These are phyloP conservation scores for Penicillium canariense DNA, from an alignment of 495 filamentous ascomycete species.

Conservation along the genomic window DNA sequence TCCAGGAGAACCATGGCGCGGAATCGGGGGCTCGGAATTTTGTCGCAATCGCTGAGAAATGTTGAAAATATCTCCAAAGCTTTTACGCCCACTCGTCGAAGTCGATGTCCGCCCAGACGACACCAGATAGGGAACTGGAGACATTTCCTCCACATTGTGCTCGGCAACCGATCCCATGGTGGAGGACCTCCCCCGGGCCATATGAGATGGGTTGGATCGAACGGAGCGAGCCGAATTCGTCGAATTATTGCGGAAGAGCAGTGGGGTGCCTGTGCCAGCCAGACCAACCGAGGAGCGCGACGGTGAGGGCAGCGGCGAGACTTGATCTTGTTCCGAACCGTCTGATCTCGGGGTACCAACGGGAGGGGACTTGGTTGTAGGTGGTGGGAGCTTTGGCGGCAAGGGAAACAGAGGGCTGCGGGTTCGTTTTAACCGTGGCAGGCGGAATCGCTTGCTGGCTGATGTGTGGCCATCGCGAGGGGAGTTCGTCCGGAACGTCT, in stretches of 20 bases:
- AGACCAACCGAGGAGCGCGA: conserved; percentile 51
- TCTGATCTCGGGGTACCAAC: conserved; percentile 27
- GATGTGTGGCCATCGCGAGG: conserved; percentile 30
- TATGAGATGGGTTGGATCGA: conserved; percentile 64
- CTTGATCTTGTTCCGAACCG: conserved; percentile 33
- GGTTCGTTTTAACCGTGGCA: conserved; percentile 79
- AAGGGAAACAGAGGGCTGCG: conserved; percentile 86
- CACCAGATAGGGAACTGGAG: conserved; percentile 54
- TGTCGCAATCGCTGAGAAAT: conserved; percentile 71
- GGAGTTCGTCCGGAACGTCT: conserved; percentile 42
- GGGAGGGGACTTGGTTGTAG: conserved; percentile 22
- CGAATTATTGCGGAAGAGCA: conserved; percentile 59
- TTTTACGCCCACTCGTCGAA: conserved; percentile 80
- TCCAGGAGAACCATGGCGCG: conserved; percentile 56
- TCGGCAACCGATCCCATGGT: conserved; percentile 75
- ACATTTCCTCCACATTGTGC: conserved; percentile 51
- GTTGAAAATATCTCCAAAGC: conserved; percentile 83
- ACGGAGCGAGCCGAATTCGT: conserved; percentile 66
- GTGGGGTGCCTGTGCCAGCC: conserved; percentile 34
- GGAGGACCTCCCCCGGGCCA: conserved; percentile 75
- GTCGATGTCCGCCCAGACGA: conserved; percentile 72
- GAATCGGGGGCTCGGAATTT: conserved; percentile 65
- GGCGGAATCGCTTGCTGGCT: conserved; percentile 72
- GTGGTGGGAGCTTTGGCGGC: conserved; percentile 58
- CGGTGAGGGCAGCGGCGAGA: conserved; percentile 56